Base-by-base conservation (phyloP, 108 stramenopile genomes). In the Licmophora abbreviata region DNA sequence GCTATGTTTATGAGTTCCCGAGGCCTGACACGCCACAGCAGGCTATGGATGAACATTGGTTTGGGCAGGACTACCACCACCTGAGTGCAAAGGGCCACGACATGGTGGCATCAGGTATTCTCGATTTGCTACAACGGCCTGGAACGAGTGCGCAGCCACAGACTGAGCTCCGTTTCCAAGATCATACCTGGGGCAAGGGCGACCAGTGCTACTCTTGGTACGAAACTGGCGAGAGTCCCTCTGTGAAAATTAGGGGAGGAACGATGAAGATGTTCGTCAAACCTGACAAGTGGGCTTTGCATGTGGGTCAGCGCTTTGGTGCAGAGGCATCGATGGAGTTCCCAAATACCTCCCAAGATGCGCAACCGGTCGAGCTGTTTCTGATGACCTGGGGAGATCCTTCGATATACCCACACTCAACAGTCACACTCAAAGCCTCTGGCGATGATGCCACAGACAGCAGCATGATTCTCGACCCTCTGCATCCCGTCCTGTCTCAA, bases 11-110 rank as follows among this genome's bases (percentile, higher is more conserved):
- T 6, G 14, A 24, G 14, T 21, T 46, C 21, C 44, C 44, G 6
- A 21, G 22, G 44, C 44, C 31, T 1, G 28, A 32, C n/a, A 18
- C 4, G 9, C 49, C 30, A 29, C 2, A 36, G 2, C 17, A 32
- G 18, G 49, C 28, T 17, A n/a, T 50, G 1, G 49, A 50, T 32
- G 28, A 29, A 23, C 2, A 38, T 41, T 54, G 36, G 36, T 54
- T 54, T 27, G 53, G 24, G 25, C 11, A 12, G 15, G 53, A 54
- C 53, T n/a, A 26, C 42, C 53, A 54, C 38, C 53, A 54, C 42
- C 10, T 54, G 21, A 22, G 14, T 3, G 23, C 12, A 20, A 14
- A 24, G 10, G 53, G 53, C 3, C 53, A 54, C 37, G 53, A 21
- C 22, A 12, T 38, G 12, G 53, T 54, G 12, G 53, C 38, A 24